A percentile compares a stretch with the other conserved stretches of the same genome.
Evolutionary conservation across 108 stramenopile species (phyloP).

Genomic region (Fistulifera solaris): DNA sequence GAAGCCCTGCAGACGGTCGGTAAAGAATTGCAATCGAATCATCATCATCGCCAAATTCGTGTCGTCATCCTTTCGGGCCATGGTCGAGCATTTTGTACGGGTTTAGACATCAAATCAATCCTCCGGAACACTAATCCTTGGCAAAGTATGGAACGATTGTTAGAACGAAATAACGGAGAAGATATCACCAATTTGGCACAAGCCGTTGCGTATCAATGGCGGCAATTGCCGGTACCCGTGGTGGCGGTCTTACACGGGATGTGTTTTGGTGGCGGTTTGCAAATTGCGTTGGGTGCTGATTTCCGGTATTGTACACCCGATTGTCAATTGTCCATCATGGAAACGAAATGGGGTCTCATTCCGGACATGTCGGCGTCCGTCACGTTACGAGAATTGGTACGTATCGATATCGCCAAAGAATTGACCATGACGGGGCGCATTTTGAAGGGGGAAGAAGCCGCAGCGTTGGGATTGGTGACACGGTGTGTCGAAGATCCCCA

Average conservation of each 20-base stretch:
- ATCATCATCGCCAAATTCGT: constrained; percentile 34
- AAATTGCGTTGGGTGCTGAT: constrained; percentile 87
- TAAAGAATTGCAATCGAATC: constrained; percentile 9
- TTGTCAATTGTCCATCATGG: constrained; percentile 82
- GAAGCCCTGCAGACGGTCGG: constrained; percentile 65
- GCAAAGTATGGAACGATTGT: constrained; percentile 22
- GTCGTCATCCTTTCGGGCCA: constrained; percentile 68
- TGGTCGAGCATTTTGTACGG: constrained; percentile 77
- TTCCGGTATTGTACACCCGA: constrained; percentile 70
- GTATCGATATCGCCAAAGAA: constrained; percentile 80
- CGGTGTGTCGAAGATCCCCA: constrained; percentile 69
- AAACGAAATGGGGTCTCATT: constrained; percentile 86
- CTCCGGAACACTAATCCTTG: constrained; percentile 25
- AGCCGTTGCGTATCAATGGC: constrained; percentile 80
- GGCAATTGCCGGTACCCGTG: constrained; percentile 77
- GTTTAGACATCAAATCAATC: constrained; percentile 61
- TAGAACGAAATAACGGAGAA: constrained; percentile 45
- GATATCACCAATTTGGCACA: constrained; percentile 74
- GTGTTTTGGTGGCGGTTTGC: constrained; percentile 87
- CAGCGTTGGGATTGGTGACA: constrained; percentile 62
- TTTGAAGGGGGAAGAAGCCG: constrained; percentile 57
- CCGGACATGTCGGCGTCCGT: constrained; percentile 85
- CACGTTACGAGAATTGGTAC: constrained; percentile 59
- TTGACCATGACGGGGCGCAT: constrained; percentile 81
- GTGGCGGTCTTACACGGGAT: constrained; percentile 78